phyloP scores from a whole-genome alignment of 495 filamentous ascomycete species.

The Penicillium maclennaniae region DNA sequence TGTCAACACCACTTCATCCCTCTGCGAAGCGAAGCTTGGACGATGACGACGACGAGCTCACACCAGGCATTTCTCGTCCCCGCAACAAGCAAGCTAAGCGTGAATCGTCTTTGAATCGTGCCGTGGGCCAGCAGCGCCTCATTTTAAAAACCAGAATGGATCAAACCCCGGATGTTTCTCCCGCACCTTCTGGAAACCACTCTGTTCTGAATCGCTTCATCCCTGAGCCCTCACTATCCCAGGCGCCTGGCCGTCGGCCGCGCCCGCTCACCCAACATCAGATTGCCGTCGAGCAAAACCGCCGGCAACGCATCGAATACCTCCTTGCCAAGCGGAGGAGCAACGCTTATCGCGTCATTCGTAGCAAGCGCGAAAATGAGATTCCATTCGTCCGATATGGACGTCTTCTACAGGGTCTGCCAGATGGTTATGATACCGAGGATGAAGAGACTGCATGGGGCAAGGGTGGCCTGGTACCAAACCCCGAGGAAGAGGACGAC shows the following conservation, averaged over 20 bases:
- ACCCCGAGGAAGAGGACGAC: conserved; percentile 64
- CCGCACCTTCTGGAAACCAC: conserved; percentile 47
- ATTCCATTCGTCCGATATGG: conserved; percentile 61
- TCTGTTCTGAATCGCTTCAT: conserved; percentile 48
- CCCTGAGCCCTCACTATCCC: conserved; percentile 34
- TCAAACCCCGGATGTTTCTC: conserved; percentile 45
- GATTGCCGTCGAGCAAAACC: conserved; percentile 83
- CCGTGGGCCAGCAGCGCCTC: conserved; percentile 40
- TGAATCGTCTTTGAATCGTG: conserved; percentile 36
- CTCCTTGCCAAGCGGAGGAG: conserved; percentile 70
- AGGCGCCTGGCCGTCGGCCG: conserved; percentile 51
- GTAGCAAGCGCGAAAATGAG: conserved; percentile 56
- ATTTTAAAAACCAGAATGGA: conserved; percentile 50
- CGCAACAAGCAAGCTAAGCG: conserved; percentile 36
- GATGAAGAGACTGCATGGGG: conserved; percentile 63
- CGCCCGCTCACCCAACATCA: conserved; percentile 91
- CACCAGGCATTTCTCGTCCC: conserved; percentile 32
- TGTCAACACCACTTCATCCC: conserved; percentile 42
- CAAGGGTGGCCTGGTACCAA: conserved; percentile 63
- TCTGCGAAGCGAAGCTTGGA: conserved; percentile 31
- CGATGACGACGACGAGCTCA: conserved; percentile 39
- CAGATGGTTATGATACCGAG: conserved; percentile 75
- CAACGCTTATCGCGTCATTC: conserved; percentile 59
- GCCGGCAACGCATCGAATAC: conserved; percentile 82
- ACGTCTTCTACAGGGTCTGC: conserved; percentile 60